phyloP scores from a whole-genome alignment of 2,329 filamentous ascomycete species.

The Stagonosporopsis vannaccii region DNA sequence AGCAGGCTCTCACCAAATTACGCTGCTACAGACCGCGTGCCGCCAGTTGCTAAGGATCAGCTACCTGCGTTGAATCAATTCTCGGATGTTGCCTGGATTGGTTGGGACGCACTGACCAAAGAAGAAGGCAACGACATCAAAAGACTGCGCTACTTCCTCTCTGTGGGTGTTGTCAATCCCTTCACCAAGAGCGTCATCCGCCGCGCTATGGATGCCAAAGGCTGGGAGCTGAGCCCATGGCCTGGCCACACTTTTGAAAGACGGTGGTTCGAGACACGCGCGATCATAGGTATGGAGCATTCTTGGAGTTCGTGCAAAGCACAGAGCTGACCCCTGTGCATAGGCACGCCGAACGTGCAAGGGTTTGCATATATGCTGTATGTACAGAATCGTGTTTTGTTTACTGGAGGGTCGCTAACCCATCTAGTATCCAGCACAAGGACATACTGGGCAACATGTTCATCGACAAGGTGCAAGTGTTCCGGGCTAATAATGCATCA shows the following conservation, averaged over 20 bases:
- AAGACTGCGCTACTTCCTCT: slow-evolving; percentile 25
- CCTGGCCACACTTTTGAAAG: slow-evolving; percentile 27
- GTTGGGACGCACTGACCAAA: slow-evolving; percentile 17
- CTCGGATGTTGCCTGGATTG: slow-evolving; percentile 29
- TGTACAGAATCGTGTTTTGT: background rate
- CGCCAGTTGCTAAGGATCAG: slow-evolving; percentile 15
- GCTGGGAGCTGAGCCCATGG: slow-evolving; percentile 19
- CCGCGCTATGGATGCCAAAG: slow-evolving; percentile 14
- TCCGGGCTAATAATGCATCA: slow-evolving; percentile 15
- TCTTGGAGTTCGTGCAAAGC: background rate
- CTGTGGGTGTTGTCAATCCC: slow-evolving; percentile 22
- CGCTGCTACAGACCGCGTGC: slow-evolving; percentile 20
- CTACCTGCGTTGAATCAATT: slow-evolving; percentile 25
- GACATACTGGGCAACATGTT: slow-evolving; percentile 25
- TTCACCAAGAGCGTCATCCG: slow-evolving; percentile 23
- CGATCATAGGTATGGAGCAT: slow-evolving; percentile 24
- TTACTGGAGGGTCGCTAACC: background rate
- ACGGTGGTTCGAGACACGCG: slow-evolving; percentile 18
- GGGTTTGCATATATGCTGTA: slow-evolving; percentile 30
- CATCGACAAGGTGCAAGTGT: slow-evolving; percentile 26
- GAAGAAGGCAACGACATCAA: slow-evolving; percentile 8
- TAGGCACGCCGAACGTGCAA: slow-evolving; percentile 27
- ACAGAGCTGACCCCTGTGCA: background rate
- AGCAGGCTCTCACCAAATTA: slow-evolving; percentile 22
- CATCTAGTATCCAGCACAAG: slow-evolving; percentile 24